Evolutionary conservation across 108 stramenopile genomes (phyloP), one percentile per base, ranked within the genome.

Genomic region (Pseudonitzschia multistriata): DNA sequence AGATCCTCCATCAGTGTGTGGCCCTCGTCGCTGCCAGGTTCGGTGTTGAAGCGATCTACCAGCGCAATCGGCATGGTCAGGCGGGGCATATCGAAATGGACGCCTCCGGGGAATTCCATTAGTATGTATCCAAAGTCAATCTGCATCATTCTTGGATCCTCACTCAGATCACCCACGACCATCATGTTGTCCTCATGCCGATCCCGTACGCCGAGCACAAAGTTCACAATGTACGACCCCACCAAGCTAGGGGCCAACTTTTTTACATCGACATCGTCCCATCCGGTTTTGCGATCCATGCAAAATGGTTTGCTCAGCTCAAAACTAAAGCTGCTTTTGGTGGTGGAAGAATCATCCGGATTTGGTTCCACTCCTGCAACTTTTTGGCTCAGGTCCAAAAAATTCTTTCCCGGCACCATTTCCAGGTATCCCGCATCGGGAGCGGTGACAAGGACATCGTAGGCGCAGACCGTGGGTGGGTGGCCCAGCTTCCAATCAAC

Each of bases 141-240:
- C 0, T 59, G 57, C 57, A 59, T 59, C 57, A 59, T 59, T 30
- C 35, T 59, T 7, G 57, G 57, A 30, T 59, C 57, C 0, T 35
- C 34, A 15, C 15, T 3, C 3, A 35, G n/a, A 19, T 52, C 50
- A 14, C 57, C 57, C 33, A 59, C 57, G 6, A 59, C 57, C 57
- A 59, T 59, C 57, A 59, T 59, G 34, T 59, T 59, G 57, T 59
- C 57, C 34, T 59, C 57, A n/a, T 59, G 57, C 3, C 57, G 57
- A 59, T 59, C 57, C 17, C 57, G 57, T 13, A 59, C 57, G 15
- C 57, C 57, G 13, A 59, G 34, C 6, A 59, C 29, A 15, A 59
- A 59, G 14, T 59, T 59, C 8, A 29, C 34, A 59, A 59, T 59
- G 57, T 59, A 59, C 13, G 57, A 25, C 15, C 57, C 57, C 17